Evolutionary conservation across 2,329 filamentous ascomycete genomes (phyloP).

Genomic region (Chrysosporium queenslandicum): DNA sequence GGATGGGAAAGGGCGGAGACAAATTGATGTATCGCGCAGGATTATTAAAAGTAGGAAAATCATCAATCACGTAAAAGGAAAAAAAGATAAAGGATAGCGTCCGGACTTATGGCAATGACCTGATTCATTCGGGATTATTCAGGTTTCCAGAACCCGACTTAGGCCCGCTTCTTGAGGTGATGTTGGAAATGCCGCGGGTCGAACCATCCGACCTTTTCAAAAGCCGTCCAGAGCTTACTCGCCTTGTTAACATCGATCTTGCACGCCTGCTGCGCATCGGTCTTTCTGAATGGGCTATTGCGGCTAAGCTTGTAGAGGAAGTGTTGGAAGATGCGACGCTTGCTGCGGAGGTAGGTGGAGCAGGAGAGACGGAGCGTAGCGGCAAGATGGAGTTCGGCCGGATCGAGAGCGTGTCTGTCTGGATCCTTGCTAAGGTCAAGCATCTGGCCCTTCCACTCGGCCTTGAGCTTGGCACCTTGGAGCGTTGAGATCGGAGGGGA

Average conservation of each 20-base stretch:
- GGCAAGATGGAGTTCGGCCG: slow-evolving; percentile 66
- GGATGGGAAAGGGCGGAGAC: background rate
- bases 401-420: slow-evolving; percentile 59
- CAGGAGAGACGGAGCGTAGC: slow-evolving; percentile 72
- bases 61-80: too few species aligned
- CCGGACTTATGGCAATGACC: too few species aligned
- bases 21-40: too few species aligned
- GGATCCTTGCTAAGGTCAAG: slow-evolving; percentile 67
- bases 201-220: slow-evolving; percentile 79
- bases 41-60: too few species aligned
- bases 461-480: slow-evolving; percentile 62
- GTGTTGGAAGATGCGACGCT: slow-evolving; percentile 78
- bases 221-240: slow-evolving; percentile 82
- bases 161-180: too few species aligned
- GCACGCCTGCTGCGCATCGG: slow-evolving; percentile 89
- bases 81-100: too few species aligned
- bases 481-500: slow-evolving; percentile 60
- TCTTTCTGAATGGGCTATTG: slow-evolving; percentile 84
- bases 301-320: slow-evolving; percentile 57
- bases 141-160: background rate
- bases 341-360: slow-evolving; percentile 82
- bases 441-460: slow-evolving; percentile 75
- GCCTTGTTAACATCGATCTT: slow-evolving; percentile 98
- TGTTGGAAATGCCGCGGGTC: slow-evolving; percentile 41
- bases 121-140: background rate